Evolutionary conservation across 306 rosid species (phyloP), one percentile per base, ranked within the genome.

Genomic region (Cucumis melo): DNA sequence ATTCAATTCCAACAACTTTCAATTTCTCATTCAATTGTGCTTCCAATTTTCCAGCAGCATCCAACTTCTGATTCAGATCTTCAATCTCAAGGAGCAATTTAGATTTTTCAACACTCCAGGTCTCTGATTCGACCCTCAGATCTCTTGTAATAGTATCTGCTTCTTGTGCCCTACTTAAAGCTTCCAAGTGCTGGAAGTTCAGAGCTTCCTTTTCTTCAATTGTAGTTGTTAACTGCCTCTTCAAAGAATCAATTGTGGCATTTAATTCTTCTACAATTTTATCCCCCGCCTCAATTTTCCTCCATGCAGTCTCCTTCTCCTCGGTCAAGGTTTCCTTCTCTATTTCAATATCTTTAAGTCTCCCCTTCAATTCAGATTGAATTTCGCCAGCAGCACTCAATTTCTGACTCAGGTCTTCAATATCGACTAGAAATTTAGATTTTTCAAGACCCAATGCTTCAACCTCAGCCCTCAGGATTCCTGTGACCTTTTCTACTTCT

Each of bases 251-350:
- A 72, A 16, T 15, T 14, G 55, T 72, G 58, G 60, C 59, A 24
- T 72, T 50, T 72, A 50, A 72, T 27, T 72, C 76, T 27, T 72
- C 42, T 15, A 46, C 55, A 50, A 46, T 27, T 72, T 50, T 86
- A 80, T 85, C 88, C 72, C 84, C 90, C 87, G 80, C 92, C 4
- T 83, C 91, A 85, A 80, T 85, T 84, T 41, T 87, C 63, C 68
- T 77, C 50, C 78, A 57, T 17, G 86, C 73, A 20, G 73, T 34
- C 66, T 78, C 82, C 62, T 85, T 85, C 79, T 80, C 88, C 78
- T 36, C 20, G 41, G 62, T 75, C 78, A 78, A 58, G 72, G 51
- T 62, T n/a, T 60, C 81, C 73, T 71, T 82, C 79, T 85, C 82
- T 24, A 51, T 70, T 74, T 79, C 88, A 23, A 70, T 8, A 74